Evolutionary conservation across 176 grass and related monocot species (phyloP).

Genomic region (Ensete glaucum): DNA sequence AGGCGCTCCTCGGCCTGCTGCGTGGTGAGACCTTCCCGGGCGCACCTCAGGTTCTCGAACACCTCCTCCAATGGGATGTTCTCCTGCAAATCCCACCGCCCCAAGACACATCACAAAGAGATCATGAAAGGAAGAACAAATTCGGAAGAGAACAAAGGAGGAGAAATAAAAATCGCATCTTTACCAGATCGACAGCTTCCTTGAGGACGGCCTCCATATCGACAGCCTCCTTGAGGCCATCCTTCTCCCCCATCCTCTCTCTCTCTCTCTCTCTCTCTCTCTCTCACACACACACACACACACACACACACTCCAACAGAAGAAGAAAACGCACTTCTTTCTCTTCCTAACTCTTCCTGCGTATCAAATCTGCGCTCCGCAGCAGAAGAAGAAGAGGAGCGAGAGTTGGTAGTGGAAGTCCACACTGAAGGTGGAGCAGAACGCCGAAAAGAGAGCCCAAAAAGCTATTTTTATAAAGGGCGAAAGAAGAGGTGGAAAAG

Average conservation of each 20-base stretch:
- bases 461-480: neutral
- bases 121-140: constrained; percentile 3
- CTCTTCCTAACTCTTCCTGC: neutral
- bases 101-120: neutral
- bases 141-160: neutral
- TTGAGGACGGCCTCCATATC: constrained; percentile 70
- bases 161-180: neutral
- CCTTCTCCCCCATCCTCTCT: constrained; percentile 45
- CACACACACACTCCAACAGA: too few relatives aligned
- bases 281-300: too few relatives aligned
- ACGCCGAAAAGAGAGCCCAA: neutral
- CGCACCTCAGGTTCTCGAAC: constrained; percentile 73
- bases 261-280: neutral
- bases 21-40: constrained; percentile 48
- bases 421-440: neutral
- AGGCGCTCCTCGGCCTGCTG: constrained; percentile 61
- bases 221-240: constrained; percentile 5
- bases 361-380: neutral
- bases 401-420: neutral
- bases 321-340: neutral
- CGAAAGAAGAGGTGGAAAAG: neutral
- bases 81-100: constrained; percentile 32
- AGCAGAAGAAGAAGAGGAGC: neutral
- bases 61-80: constrained; percentile 87
- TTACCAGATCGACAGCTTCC: constrained; percentile 82